Base-by-base conservation (phyloP, 129 eudicot genomes). In the Saposhnikovia divaricata region DNA sequence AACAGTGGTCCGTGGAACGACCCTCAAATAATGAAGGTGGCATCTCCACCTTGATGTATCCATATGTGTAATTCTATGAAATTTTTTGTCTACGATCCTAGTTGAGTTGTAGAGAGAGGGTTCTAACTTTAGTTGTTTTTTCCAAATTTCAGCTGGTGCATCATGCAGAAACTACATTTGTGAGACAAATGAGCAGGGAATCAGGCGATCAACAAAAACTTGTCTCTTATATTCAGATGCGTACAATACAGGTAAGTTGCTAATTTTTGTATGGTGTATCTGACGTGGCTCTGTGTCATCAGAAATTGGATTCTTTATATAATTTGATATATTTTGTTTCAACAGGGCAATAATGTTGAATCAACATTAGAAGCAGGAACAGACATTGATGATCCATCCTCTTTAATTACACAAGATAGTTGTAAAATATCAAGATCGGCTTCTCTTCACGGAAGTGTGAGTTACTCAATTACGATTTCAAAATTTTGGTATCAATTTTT, bases 1-100 rank as follows among this genome's bases (percentile, higher is more conserved):
- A 90, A 86, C 76, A 83, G 43, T 83, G 97, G 97, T 79, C 97
- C 97, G 46, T 92, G 97, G 97, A 89, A 77, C 27, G 89, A 92
- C 84, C 90, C 85, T 68, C 96, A 89, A 57, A 90, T 92, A 79
- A 92, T 92, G 96, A 92, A 89, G 96, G 97, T 90, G 79, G 48
- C 21, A 19, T 46, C 5, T 50, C 5, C 77, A 50, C 44, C 25
- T 71, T 42, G 57, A 79, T 38, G 44, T 43, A 9, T 59, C 3
- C 59, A 27, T 19, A 1, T 25, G 3, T 15, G 31, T 14, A 28
- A 14, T 6, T 40, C 19, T 75, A 27, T 19, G 72, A 68, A 44
- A 4, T 46, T 38, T 4, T 12, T 31, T 68, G 42, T 47, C 39
- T 72, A 21, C 16, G 15, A 27, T 45, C 12, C n/a, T 8, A 23